Evolutionary conservation across 2,329 filamentous ascomycete species (phyloP).

Genomic region (Pseudogymnoascus sp.): DNA sequence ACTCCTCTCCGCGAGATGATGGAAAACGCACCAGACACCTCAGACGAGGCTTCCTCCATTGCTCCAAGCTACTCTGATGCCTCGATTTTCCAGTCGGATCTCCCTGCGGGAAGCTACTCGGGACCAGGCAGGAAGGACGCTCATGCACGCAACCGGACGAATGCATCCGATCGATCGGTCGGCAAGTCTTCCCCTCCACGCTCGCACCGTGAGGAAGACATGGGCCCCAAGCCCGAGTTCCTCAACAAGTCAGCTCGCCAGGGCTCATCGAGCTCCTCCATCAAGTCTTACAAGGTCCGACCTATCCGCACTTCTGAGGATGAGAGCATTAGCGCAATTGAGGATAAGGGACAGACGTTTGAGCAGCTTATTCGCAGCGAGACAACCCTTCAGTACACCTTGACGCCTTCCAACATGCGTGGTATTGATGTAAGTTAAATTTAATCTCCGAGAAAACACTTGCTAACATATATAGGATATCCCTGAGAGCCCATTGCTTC

Average conservation of each 20-base stretch:
- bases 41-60: conserved; percentile 24
- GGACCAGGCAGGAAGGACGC: conserved; percentile 1
- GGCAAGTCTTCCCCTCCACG: not conserved
- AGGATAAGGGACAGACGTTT: conserved; percentile 59
- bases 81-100: not conserved
- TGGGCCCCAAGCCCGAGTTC: not conserved
- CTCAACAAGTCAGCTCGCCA: conserved; percentile 27
- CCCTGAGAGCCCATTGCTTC: not conserved
- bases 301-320: conserved; percentile 52
- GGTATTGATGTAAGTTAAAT: conserved; percentile 58
- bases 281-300: conserved; percentile 38
- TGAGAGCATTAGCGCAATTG: conserved; percentile 38
- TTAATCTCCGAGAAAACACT: not conserved
- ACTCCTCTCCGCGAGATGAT: conserved; percentile 28
- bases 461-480: not conserved
- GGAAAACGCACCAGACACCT: conserved; percentile 25
- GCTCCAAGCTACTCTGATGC: conserved; percentile 16
- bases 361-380: conserved; percentile 76
- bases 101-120: not conserved
- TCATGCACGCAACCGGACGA: conserved; percentile 1
- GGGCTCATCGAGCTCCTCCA: conserved; percentile 41
- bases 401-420: conserved; percentile 72
- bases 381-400: conserved; percentile 72
- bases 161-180: conserved; percentile 6
- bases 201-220: not conserved